These are phyloP conservation scores for Fusarium foetens DNA, from an alignment of 2,329 filamentous ascomycete species.

Conservation along the genomic window DNA sequence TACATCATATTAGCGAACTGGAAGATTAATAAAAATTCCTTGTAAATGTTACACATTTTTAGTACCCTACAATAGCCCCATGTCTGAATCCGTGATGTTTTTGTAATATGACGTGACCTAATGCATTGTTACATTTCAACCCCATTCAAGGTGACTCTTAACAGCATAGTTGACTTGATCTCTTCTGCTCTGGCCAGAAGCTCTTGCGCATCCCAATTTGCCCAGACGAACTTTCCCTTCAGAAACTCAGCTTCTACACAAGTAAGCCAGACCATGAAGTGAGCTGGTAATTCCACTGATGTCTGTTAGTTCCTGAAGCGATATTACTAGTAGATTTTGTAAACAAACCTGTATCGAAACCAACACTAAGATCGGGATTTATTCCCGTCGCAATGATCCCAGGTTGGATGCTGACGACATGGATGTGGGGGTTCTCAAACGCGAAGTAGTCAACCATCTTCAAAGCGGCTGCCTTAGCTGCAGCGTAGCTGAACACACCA, in stretches of 20 bases:
- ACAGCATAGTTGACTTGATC: not conserved
- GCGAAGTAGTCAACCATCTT: constrained; percentile 51
- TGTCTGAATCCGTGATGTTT: too few species aligned
- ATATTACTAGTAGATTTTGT: fast-evolving
- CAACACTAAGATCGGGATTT: not conserved
- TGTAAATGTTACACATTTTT: not conserved
- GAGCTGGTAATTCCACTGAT: constrained; percentile 13
- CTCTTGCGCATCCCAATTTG: constrained; percentile 14
- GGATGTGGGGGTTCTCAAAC: constrained; percentile 50
- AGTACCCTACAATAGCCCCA: too few species aligned
- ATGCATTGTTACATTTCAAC: not conserved
- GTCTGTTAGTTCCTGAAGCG: fast-evolving
- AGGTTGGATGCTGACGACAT: constrained; percentile 54
- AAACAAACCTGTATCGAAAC: not conserved
- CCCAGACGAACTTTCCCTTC: constrained; percentile 6
- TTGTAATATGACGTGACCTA: not conserved
- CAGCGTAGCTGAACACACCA: constrained; percentile 46
- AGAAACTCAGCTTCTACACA: not conserved
- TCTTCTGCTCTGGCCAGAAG: not conserved
- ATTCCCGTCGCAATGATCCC: constrained; percentile 54
- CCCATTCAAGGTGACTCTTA: not conserved
- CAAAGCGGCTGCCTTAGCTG: constrained; percentile 49
- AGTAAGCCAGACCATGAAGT: constrained; percentile 17
- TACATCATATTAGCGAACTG: too few species aligned
- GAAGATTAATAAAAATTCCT: fast-evolving